Evolutionary conservation across 2,329 filamentous ascomycete genomes (phyloP), one percentile per base, ranked within the genome.

Genomic region (Hymenotorrendiella dingleyae): DNA sequence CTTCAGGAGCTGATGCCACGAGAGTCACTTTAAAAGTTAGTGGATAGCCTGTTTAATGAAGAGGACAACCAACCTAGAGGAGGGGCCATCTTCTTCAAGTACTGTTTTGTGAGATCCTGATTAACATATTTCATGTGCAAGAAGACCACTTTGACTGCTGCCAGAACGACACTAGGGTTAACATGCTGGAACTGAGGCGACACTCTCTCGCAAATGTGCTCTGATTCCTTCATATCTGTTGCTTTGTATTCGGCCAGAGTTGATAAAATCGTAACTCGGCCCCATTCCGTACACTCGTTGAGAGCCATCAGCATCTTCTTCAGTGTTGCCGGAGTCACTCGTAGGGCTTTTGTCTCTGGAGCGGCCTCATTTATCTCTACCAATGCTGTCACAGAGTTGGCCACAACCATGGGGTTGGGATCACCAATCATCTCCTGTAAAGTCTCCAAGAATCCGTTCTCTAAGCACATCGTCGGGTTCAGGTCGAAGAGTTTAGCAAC

Each of bases 211-310:
- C 93, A 98, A 45, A 98, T 96, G 64, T 97, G 93, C 68, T 98
- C 93, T 42, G 91, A 85, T 68, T 98, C 93, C 68, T 96, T 97
- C 47, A 89, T 74, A 62, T 97, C 91, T n/a, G 71, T 62, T 0
- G 91, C 81, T 53, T 80, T 82, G 67, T 97, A 97, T 59, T 94
- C 84, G 30, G 93, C 89, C 50, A 98, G 67, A 0, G 88, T 94
- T 9, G 85, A 84, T 50, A 98, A 69, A 45, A 98, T 94, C 1
- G 90, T 97, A 23, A 98, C 90, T 54, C 93, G 74, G 12, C 93
- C 93, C 93, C 93, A 98, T 69, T 98, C 93, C 0, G 93, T 98
- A 62, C 93, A 98, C 65, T 98, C 93, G 60, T 95, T 97, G 55
- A 98, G 70, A 0, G 93, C 93, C 80, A 97, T 86, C 35, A 98